A percentile compares a stretch with the other conserved stretches of the same genome.
phyloP scores from a whole-genome alignment of 345 rosid species.

The Aegle marmelos region DNA sequence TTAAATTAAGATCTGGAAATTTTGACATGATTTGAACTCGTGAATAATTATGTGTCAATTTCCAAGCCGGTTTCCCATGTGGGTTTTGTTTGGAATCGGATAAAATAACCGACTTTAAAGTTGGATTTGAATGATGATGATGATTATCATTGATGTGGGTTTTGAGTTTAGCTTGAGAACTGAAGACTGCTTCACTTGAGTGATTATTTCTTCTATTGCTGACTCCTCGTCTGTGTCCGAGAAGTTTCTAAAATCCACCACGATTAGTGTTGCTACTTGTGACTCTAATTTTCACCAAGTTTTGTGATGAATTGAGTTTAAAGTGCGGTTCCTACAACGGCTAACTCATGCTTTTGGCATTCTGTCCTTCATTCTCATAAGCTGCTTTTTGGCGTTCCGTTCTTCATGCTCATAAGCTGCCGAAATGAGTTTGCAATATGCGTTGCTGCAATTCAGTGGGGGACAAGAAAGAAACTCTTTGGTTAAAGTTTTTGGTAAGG shows the following conservation, averaged over 20 bases:
- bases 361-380: no score
- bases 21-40: no score
- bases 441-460: no score
- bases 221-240: slow-evolving; percentile 74
- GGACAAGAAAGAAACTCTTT: no score
- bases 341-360: slow-evolving; percentile 36
- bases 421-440: no score
- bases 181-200: slow-evolving; percentile 63
- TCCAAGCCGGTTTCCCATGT: slow-evolving; percentile 8
- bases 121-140: background rate
- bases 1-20: no score
- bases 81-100: slow-evolving; percentile 9
- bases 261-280: background rate
- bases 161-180: slow-evolving; percentile 50
- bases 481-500: no score
- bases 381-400: no score
- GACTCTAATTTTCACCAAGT: background rate
- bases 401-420: no score
- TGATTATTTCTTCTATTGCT: slow-evolving; percentile 68
- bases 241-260: slow-evolving; percentile 64
- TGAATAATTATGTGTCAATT: no score
- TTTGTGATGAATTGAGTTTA: no score
- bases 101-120: slow-evolving; percentile 21
- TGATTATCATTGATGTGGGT: background rate
- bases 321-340: slow-evolving; percentile 24